These are phyloP conservation scores for Cercospora beticola DNA, from an alignment of 2,329 filamentous ascomycete genomes.

Conservation along the genomic window DNA sequence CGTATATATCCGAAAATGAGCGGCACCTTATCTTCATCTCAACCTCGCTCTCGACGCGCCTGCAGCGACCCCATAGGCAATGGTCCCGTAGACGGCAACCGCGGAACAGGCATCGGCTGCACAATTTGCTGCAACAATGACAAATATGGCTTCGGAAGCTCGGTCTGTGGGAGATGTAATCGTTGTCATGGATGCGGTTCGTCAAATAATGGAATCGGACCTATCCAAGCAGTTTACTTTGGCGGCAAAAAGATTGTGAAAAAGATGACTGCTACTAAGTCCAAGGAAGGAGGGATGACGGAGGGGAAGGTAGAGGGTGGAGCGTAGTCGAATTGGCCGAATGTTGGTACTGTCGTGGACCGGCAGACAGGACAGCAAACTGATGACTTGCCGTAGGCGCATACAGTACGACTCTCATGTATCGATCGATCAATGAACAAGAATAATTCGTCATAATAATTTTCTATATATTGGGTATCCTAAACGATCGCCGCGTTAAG, in stretches of 20 bases:
- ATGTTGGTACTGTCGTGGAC: neutral
- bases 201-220: conserved; percentile 22
- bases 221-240: conserved; percentile 21
- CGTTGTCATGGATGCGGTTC: conserved; percentile 21
- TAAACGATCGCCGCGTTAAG: neutral
- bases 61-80: conserved; percentile 19
- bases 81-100: neutral
- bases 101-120: conserved; percentile 8
- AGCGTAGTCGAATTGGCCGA: neutral
- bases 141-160: conserved; percentile 18
- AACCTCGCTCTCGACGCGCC: neutral
- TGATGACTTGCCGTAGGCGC: neutral
- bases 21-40: neutral
- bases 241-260: conserved; percentile 14
- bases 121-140: conserved; percentile 16
- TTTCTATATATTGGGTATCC: neutral
- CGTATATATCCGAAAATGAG: neutral
- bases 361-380: neutral
- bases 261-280: conserved; percentile 10
- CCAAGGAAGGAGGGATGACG: neutral
- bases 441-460: neutral
- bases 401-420: neutral
- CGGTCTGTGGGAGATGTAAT: conserved; percentile 20
- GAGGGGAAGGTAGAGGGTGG: neutral
- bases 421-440: too few species aligned